phyloP scores from a whole-genome alignment of 495 filamentous ascomycete species.

The Opeltia flavorubescens region DNA sequence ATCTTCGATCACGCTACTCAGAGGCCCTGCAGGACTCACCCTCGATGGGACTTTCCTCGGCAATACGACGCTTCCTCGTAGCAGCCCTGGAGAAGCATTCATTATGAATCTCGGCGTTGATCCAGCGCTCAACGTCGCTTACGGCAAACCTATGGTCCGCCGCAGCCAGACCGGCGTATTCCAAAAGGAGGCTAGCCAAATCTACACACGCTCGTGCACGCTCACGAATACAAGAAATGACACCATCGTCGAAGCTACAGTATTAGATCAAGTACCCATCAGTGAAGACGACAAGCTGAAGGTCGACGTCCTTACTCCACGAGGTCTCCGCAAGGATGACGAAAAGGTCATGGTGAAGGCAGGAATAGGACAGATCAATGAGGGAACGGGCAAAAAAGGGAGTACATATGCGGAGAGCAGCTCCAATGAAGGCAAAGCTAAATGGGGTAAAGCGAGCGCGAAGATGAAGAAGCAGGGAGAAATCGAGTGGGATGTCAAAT shows the following conservation, averaged over 20 bases:
- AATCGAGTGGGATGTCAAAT: conserved; percentile 42
- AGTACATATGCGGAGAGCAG: conserved; percentile 4
- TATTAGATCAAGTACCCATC: conserved; percentile 55
- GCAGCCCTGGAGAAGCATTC: conserved; percentile 47
- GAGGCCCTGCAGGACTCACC: conserved; percentile 46
- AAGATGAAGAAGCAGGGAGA: conserved; percentile 39
- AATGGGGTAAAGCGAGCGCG: conserved; percentile 16
- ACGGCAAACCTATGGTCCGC: conserved; percentile 46
- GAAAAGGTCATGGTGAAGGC: conserved; percentile 17
- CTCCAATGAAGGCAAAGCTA: conserved; percentile 12
- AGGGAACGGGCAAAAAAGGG: conserved; percentile 1
- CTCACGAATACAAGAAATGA: conserved; percentile 43
- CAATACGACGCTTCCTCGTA: conserved; percentile 39
- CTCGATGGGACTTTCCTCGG: conserved; percentile 59
- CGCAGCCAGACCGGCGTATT: conserved; percentile 36
- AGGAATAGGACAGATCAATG: conserved; percentile 1
- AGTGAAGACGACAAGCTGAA: conserved; percentile 48
- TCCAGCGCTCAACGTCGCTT: conserved; percentile 43
- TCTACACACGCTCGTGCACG: conserved; percentile 42
- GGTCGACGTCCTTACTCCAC: conserved; percentile 38
- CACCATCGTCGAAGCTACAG: conserved; percentile 33
- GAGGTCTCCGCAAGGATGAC: conserved; percentile 32
- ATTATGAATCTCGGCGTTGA: conserved; percentile 51
- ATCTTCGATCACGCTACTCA: conserved; percentile 42
- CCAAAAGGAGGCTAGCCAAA: conserved; percentile 41